A percentile compares a stretch with the other conserved stretches of the same genome.
phyloP scores from a whole-genome alignment of 139 green algal genomes.

The Asterochloris erici region DNA sequence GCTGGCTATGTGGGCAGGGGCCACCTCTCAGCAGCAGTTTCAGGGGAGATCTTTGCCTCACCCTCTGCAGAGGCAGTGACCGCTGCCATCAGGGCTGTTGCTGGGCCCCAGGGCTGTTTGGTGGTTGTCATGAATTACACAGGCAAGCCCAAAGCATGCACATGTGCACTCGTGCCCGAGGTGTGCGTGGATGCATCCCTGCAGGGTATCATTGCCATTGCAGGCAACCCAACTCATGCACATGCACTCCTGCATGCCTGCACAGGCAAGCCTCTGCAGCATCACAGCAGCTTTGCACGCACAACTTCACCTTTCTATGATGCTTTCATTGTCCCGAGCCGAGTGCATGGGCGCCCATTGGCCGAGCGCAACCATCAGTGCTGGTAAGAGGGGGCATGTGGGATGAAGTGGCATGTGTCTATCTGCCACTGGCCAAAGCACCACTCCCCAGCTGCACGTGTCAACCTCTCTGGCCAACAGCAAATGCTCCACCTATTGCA shows the following conservation, averaged over 20 bases:
- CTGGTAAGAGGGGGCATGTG: too few species aligned
- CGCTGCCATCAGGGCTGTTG: conserved; percentile 69
- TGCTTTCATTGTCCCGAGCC: too few species aligned
- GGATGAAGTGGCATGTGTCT: too few species aligned
- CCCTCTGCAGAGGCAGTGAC: conserved; percentile 75
- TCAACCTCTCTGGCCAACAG: background rate
- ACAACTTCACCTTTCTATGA: too few species aligned
- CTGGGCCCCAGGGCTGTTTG: conserved; percentile 59
- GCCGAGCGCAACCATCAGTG: too few species aligned
- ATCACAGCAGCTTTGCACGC: too few species aligned
- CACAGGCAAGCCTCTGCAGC: too few species aligned
- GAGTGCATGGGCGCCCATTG: too few species aligned
- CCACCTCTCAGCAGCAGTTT: conserved; percentile 87
- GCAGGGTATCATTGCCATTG: background rate
- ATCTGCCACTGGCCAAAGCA: too few species aligned
- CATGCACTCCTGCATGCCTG: background rate
- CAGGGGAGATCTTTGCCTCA: conserved; percentile 85
- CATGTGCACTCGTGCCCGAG: background rate
- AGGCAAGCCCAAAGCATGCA: conserved; percentile 19
- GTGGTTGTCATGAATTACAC: conserved; percentile 93
- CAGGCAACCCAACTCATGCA: background rate
- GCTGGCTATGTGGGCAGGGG: conserved; percentile 78
- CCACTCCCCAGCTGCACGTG: too few species aligned
- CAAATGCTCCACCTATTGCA: background rate
- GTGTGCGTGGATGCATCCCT: background rate